Base-by-base conservation (phyloP, 306 rosid genomes). In the Sesbania bispinosa region DNA sequence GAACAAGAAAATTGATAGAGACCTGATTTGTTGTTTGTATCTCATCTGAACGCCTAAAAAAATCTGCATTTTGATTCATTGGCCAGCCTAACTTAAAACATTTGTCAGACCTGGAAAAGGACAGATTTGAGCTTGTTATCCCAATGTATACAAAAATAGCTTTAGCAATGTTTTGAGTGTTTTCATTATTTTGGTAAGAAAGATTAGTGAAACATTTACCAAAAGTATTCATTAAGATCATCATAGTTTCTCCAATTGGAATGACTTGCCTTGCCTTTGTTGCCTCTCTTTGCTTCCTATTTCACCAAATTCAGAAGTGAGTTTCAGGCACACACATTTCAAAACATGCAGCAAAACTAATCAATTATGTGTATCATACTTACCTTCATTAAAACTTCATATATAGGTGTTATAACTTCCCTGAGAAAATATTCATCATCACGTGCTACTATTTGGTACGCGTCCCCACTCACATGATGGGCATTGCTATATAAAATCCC, bases 241-340 rank as follows among this genome's bases (percentile, higher is more conserved):
- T 95, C 99, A 71, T 95, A 95, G 68, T 95, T 95, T 92, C 99
- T 89, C 99, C 99, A 95, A 26, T 76, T 84, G 82, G 99, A 67
- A 81, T 95, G 99, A 75, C 99, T 95, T 30, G 82, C 96, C 85
- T 79, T 89, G 76, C 99, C 99, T 71, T 76, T 79, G 77, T 88
- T 89, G 81, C 86, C 84, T 86, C 97, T 91, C 85, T 88, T 88
- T 73, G 90, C 82, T 89, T 95, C 99, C 99, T 95, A 79, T 78
- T 79, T 61, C 78, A 78, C 73, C 79, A 79, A 71, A 78, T 20
- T 77, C 42, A 62, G 47, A 71, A 76, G 57, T 30, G 42, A 68
- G 58, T 74, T 83, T 77, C 48, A 81, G 89, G 48, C 24, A 10
- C 61, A 79, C 0, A 72, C 51, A 23, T 77, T 63, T 30, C 16